A percentile compares a stretch with the other conserved stretches of the same genome.
These are phyloP conservation scores for Peronospora tabacina DNA, from an alignment of 352 stramenopile genomes.

Conservation along the genomic window DNA sequence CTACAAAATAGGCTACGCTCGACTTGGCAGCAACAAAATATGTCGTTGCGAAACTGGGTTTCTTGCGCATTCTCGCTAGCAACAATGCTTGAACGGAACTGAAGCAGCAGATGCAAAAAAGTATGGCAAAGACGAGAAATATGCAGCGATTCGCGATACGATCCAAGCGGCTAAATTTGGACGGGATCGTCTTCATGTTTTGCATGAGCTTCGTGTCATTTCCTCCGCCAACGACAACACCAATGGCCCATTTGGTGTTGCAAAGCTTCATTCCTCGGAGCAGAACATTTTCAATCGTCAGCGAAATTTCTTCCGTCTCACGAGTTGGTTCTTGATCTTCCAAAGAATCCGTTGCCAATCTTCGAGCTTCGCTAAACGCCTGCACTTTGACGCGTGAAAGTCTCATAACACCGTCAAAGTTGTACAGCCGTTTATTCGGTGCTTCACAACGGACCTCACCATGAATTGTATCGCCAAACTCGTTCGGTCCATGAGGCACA, in stretches of 20 bases:
- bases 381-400: conserved; percentile 29
- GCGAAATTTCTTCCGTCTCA: conserved; percentile 51
- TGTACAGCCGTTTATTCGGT: conserved; percentile 78
- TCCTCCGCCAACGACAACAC: conserved; percentile 68
- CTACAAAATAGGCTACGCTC: conserved; percentile 32
- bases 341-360: not conserved
- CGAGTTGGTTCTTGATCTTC: conserved; percentile 6
- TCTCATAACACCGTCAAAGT: conserved; percentile 63
- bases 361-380: not conserved
- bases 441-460: conserved; percentile 67
- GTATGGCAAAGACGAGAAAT: conserved; percentile 72
- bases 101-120: conserved; percentile 65
- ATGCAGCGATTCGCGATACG: conserved; percentile 75
- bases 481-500: conserved; percentile 25
- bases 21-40: conserved; percentile 35
- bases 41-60: conserved; percentile 8
- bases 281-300: conserved; percentile 76
- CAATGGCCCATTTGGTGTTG: conserved; percentile 77
- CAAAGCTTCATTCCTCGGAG: conserved; percentile 76
- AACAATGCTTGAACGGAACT: conserved; percentile 51
- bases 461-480: conserved; percentile 47
- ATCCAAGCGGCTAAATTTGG: conserved; percentile 80
- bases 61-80: conserved; percentile 38
- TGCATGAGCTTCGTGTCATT: conserved; percentile 80
- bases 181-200: conserved; percentile 83